phyloP scores from a whole-genome alignment of 345 rosid genomes.

The Syzygium aromaticum region DNA sequence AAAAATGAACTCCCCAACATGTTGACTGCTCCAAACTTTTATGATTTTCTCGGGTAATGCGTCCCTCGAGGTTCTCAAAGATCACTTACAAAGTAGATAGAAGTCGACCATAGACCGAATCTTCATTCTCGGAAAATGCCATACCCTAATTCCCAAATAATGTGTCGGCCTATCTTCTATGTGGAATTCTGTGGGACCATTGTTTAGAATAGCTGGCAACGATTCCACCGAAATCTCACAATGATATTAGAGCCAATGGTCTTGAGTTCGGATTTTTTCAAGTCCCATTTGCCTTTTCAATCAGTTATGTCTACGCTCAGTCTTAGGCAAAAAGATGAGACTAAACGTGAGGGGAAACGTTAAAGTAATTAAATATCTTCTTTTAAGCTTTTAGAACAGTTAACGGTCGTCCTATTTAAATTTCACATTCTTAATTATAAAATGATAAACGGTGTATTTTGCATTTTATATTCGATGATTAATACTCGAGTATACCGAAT shows the following conservation, averaged over 20 bases:
- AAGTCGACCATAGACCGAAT: not conserved
- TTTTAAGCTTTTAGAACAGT: too few species aligned
- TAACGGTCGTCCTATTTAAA: too few species aligned
- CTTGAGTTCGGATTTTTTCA: too few species aligned
- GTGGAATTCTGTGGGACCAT: too few species aligned
- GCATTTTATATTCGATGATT: not conserved
- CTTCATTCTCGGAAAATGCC: not conserved
- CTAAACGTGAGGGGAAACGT: too few species aligned
- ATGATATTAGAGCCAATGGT: too few species aligned
- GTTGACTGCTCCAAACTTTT: not conserved
- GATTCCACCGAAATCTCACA: too few species aligned
- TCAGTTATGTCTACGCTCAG: too few species aligned
- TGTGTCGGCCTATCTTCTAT: not conserved
- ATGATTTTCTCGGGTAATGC: not conserved
- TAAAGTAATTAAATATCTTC: too few species aligned
- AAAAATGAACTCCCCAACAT: not conserved
- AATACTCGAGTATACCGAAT: not conserved
- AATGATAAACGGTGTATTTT: not conserved
- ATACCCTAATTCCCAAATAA: not conserved
- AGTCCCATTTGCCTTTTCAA: too few species aligned
- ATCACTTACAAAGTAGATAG: not conserved
- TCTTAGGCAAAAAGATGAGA: too few species aligned
- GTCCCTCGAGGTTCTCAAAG: not conserved
- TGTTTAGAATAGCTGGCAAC: too few species aligned
- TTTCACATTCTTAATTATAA: not conserved